Conservation (phyloP, 2,329 filamentous ascomycete genomes). For the Teratosphaeria nubilosa region DNA sequence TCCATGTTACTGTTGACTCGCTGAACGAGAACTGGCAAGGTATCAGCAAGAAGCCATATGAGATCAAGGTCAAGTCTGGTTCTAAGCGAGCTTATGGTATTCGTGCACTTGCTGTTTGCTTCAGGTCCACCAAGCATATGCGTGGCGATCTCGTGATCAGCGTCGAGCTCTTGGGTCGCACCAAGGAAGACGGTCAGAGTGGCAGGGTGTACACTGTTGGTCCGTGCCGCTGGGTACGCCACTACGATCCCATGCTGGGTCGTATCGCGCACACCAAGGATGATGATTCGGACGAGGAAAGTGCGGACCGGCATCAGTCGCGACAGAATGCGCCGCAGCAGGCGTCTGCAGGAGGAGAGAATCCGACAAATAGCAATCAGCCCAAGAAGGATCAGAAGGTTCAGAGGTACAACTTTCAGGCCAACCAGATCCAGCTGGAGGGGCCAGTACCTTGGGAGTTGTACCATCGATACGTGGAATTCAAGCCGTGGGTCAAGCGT, state of each 20-base stretch:
- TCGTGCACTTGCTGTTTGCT: slow-evolving; percentile 55
- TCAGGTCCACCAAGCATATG: slow-evolving; percentile 54
- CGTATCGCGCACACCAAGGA: slow-evolving; percentile 60
- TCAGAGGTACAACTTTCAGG: slow-evolving; percentile 70
- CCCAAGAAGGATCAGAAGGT: slow-evolving; percentile 40
- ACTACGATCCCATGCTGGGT: slow-evolving; percentile 83
- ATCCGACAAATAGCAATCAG: slow-evolving; percentile 3
- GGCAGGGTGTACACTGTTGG: slow-evolving; percentile 70
- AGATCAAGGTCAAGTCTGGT: slow-evolving; percentile 71
- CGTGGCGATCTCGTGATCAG: slow-evolving; percentile 62
- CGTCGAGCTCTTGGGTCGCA: slow-evolving; percentile 66
- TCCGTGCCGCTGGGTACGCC: slow-evolving; percentile 66
- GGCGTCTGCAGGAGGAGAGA: neutral
- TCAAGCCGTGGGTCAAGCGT: slow-evolving; percentile 75
- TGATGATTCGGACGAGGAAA: slow-evolving; percentile 32
- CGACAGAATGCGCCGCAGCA: neutral
- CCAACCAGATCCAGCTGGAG: slow-evolving; percentile 77
- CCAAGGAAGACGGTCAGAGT: slow-evolving; percentile 47
- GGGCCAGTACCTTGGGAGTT: slow-evolving; percentile 72
- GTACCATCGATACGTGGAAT: slow-evolving; percentile 90
- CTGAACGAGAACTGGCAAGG: slow-evolving; percentile 60
- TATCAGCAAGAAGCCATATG: slow-evolving; percentile 53
- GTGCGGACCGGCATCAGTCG: slow-evolving; percentile 10
- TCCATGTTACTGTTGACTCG: slow-evolving; percentile 54
- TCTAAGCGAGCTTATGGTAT: slow-evolving; percentile 79